Base-by-base conservation (phyloP, 2,329 filamentous ascomycete genomes). In the Fusarium albidum region DNA sequence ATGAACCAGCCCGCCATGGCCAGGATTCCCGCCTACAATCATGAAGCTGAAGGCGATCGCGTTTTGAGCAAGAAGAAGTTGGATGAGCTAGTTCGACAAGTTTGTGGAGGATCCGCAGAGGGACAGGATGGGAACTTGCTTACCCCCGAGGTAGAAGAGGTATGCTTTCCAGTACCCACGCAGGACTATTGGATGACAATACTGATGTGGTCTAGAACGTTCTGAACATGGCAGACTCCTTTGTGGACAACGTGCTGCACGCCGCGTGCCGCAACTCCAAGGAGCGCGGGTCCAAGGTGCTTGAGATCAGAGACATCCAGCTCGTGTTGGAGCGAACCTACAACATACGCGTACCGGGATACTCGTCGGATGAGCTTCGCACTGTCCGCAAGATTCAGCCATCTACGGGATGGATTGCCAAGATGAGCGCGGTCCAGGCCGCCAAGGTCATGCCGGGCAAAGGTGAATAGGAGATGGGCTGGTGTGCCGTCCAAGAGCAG, bases 41-140 rank as follows among this genome's bases (percentile, higher is more conserved):
- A 97, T 52, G 94, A 98, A 71, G 91, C 91, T 26, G 93, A 96
- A 69, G 92, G 92, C 21, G 92, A 97, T 67, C 88, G 93, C 35
- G 90, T 99, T 1, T 80, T 99, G n/a, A 96, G 90, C 77, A 97
- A 97, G 84, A 96, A 96, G 78, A 98, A 96, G 77, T 82, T 99
- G 33, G 93, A 99, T 69, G 94, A 97, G 71, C 82, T 99, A 31
- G 93, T 98, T 9, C 86, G 93, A 43, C 94, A 98, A 74, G 92
- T 98, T 53, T 96, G 92, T 29, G 93, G 93, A 47, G 89, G 89
- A 9, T 87, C 86, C 21, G 83, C 85, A 1, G 88, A 91, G 57
- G 80, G 84, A n/a, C 82, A 85, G 40, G 89, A 91, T 60, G 87
- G 86, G 55, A 91, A 94, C 69, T 84, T 88, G 31, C 77, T 98